Percentiles rank a stretch among this genome's conserved stretches.
Evolutionary conservation across 2,329 filamentous ascomycete species (phyloP).

Genomic region (Rachicladosporium sp.): DNA sequence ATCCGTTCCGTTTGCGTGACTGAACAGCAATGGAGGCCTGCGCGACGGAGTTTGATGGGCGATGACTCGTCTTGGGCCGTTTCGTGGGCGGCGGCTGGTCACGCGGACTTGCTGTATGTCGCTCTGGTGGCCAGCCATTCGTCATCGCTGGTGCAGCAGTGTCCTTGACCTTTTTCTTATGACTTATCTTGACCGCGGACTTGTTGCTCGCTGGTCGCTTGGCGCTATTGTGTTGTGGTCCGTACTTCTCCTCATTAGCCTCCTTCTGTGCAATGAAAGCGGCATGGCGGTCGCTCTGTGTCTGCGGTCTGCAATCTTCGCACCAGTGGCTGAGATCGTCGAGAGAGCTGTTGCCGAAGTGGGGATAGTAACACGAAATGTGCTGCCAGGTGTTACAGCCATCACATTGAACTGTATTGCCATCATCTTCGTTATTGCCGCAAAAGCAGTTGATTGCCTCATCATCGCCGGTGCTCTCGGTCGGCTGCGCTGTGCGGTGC

Average conservation of each 20-base stretch:
- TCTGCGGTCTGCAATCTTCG: constrained; percentile 66
- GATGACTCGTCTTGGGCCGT: constrained; percentile 71
- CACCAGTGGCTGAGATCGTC: constrained; percentile 62
- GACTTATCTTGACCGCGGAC: constrained; percentile 30
- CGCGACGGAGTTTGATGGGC: constrained; percentile 61
- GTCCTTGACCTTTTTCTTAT: constrained; percentile 81
- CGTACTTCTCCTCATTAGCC: constrained; percentile 27
- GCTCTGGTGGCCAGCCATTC: constrained; percentile 51
- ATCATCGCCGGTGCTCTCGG: constrained; percentile 47
- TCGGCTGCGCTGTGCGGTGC: neutral
- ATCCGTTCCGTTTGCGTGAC: constrained; percentile 49
- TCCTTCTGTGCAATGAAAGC: constrained; percentile 43
- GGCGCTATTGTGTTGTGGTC: constrained; percentile 46
- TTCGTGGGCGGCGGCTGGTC: constrained; percentile 55
- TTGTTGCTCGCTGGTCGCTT: constrained; percentile 62
- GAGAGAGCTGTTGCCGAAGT: constrained; percentile 51
- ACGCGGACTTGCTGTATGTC: constrained; percentile 38
- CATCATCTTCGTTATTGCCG: constrained; percentile 85
- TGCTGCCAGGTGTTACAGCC: constrained; percentile 96
- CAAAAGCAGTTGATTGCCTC: constrained; percentile 99
- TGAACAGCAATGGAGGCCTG: constrained; percentile 50
- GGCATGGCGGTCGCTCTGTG: constrained; percentile 57
- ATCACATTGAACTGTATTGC: constrained; percentile 94
- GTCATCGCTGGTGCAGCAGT: constrained; percentile 39
- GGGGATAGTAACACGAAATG: constrained; percentile 89